Percentiles rank a stretch among this genome's conserved stretches.
phyloP scores from a whole-genome alignment of 2,329 filamentous ascomycete species.

The Stachybotrys echinatus region DNA sequence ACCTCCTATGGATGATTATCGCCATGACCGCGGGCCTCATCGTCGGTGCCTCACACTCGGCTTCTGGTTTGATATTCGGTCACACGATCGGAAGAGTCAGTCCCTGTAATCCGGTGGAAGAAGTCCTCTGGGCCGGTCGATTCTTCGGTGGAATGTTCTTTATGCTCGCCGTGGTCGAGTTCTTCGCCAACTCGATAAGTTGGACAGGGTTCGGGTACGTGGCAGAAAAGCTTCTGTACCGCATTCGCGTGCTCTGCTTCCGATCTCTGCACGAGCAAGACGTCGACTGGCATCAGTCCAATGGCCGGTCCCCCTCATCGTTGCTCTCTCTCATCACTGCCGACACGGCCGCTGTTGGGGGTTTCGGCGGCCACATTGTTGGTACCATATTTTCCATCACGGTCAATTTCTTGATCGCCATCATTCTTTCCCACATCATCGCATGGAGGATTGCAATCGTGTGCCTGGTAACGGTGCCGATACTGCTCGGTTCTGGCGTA shows the following conservation, averaged over 20 bases:
- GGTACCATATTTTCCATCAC: constrained; percentile 63
- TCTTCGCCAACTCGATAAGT: constrained; percentile 51
- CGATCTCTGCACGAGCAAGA: constrained; percentile 61
- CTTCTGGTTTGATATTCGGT: constrained; percentile 47
- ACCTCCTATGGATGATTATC: constrained; percentile 31
- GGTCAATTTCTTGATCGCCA: constrained; percentile 63
- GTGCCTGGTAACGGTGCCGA: constrained; percentile 61
- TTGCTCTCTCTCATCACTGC: constrained; percentile 65
- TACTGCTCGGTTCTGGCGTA: constrained; percentile 63
- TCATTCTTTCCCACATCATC: constrained; percentile 64
- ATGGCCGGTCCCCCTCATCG: constrained; percentile 54
- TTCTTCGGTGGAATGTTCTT: constrained; percentile 55
- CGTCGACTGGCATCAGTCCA: constrained; percentile 66
- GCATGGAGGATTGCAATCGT: constrained; percentile 75
- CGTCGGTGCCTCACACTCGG: constrained; percentile 48
- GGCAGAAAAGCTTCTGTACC: constrained; percentile 61
- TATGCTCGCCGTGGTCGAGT: constrained; percentile 41
- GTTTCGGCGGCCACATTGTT: constrained; percentile 64
- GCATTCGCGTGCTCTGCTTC: constrained; percentile 58
- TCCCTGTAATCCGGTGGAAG: constrained; percentile 32
- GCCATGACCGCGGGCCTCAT: constrained; percentile 41
- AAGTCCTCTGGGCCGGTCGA: constrained; percentile 29
- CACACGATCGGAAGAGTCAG: constrained; percentile 38
- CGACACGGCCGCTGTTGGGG: constrained; percentile 62
- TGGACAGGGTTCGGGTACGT: constrained; percentile 41